Evolutionary conservation across 768 basidiomycete species (phyloP).

Genomic region (Naganishia vishniacii): DNA sequence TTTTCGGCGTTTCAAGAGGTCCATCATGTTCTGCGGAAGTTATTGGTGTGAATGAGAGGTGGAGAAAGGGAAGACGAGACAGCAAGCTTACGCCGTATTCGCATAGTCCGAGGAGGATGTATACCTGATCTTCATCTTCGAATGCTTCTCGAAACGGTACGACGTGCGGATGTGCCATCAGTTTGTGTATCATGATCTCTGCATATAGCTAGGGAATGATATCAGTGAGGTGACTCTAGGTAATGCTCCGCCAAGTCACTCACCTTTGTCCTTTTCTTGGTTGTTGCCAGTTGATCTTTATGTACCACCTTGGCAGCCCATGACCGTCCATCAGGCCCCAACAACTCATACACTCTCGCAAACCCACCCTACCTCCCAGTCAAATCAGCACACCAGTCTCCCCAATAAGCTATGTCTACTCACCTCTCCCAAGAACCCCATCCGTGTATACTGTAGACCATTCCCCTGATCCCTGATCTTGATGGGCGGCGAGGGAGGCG

Average conservation of each 20-base stretch:
- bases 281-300: conserved; percentile 84
- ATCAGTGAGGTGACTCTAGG: neutral
- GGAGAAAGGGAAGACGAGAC: neutral
- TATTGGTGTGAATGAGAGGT: conserved; percentile 52
- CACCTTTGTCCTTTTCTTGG: conserved; percentile 96
- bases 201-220: conserved; percentile 69
- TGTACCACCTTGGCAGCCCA: conserved; percentile 87
- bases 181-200: conserved; percentile 95
- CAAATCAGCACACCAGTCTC: neutral
- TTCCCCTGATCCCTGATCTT: conserved; percentile 12
- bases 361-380: conserved; percentile 66
- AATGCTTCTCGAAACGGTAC: conserved; percentile 89
- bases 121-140: conserved; percentile 90
- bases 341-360: conserved; percentile 92
- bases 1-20: conserved; percentile 76
- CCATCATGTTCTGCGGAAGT: conserved; percentile 45
- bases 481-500: conserved; percentile 17
- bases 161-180: conserved; percentile 85
- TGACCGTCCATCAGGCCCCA: conserved; percentile 49
- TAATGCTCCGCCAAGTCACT: conserved; percentile 27
- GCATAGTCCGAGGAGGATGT: conserved; percentile 93
- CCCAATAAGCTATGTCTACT: conserved; percentile 37
- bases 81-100: conserved; percentile 59
- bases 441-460: conserved; percentile 34
- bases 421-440: conserved; percentile 86